phyloP scores from a whole-genome alignment of 2,329 filamentous ascomycete species.

The Aspergillus ibericus region DNA sequence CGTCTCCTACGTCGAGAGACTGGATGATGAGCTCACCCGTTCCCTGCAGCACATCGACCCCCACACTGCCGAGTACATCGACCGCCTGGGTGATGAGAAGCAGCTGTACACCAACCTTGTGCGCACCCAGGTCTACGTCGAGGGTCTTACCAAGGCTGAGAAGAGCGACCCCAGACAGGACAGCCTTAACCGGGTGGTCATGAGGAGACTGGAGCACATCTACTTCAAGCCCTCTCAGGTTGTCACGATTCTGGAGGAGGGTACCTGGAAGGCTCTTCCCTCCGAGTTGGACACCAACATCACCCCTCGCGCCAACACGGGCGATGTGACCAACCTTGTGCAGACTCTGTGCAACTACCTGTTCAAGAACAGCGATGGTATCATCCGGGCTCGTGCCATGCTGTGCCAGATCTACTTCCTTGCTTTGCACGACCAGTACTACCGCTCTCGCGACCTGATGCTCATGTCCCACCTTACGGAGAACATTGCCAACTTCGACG shows the following conservation, averaged over 20 bases:
- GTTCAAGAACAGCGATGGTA: constrained; percentile 90
- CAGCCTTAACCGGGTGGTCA: constrained; percentile 85
- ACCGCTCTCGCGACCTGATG: constrained; percentile 97
- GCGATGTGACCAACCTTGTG: constrained; percentile 72
- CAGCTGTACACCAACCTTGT: constrained; percentile 90
- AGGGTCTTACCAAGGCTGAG: constrained; percentile 70
- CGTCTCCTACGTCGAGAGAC: constrained; percentile 88
- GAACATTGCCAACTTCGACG: constrained; percentile 93
- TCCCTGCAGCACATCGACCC: constrained; percentile 98
- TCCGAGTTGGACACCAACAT: constrained; percentile 71
- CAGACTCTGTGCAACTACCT: constrained; percentile 91
- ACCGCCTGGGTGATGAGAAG: constrained; percentile 87
- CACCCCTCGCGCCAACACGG: constrained; percentile 68
- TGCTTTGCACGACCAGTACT: constrained; percentile 96
- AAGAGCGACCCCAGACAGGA: constrained; percentile 77
- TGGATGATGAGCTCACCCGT: constrained; percentile 95
- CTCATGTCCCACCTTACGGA: constrained; percentile 99
- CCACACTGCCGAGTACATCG: constrained; percentile 97
- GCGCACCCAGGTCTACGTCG: constrained; percentile 83
- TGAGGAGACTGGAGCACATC: constrained; percentile 91
- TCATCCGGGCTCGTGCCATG: constrained; percentile 95
- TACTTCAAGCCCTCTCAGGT: constrained; percentile 99
- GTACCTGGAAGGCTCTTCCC: constrained; percentile 82
- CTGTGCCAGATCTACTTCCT: constrained; percentile 98
- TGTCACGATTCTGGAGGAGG: constrained; percentile 89